These are phyloP conservation scores for Pseudogymnoascus sp. DNA, from an alignment of 2,329 filamentous ascomycete species.

Conservation along the genomic window DNA sequence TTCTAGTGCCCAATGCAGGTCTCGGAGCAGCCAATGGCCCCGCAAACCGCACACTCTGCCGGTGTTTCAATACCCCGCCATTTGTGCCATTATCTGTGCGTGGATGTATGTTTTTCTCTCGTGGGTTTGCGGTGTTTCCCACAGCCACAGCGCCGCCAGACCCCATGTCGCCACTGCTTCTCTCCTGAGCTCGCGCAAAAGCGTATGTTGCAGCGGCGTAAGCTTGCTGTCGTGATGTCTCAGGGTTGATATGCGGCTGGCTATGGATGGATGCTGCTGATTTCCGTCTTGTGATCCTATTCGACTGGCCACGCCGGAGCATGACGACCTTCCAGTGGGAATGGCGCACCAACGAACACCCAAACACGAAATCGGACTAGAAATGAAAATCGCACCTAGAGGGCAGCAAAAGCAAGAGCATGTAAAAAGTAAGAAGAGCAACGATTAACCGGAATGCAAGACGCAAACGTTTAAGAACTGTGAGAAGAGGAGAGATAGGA, in stretches of 20 bases:
- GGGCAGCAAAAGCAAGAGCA: background rate
- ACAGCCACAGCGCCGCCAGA: conserved; percentile 22
- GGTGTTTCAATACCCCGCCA: conserved; percentile 31
- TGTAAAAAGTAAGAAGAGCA: background rate
- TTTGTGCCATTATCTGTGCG: background rate
- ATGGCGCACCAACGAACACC: background rate
- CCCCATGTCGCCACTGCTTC: conserved; percentile 32
- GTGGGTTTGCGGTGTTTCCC: conserved; percentile 11
- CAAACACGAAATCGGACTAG: background rate
- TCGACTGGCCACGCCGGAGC: conserved; percentile 33
- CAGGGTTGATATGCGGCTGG: conserved; percentile 42
- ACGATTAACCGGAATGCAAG: conserved; percentile 16
- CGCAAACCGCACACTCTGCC: conserved; percentile 49
- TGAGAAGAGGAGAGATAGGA: conserved; percentile 24
- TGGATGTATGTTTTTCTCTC: conserved; percentile 17
- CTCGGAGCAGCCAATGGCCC: conserved; percentile 23
- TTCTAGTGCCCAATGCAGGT: conserved; percentile 21
- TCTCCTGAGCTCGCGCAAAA: conserved; percentile 45
- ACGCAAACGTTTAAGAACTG: conserved; percentile 23
- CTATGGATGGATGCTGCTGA: conserved; percentile 44
- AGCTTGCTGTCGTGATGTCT: conserved; percentile 49
- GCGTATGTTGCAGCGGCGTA: conserved; percentile 55
- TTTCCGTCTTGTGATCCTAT: conserved; percentile 33
- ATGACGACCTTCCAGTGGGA: conserved; percentile 14
- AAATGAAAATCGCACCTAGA: background rate